A percentile compares a stretch with the other conserved stretches of the same genome.
phyloP scores from a whole-genome alignment of 768 basidiomycete genomes.

The Boletus edulis region DNA sequence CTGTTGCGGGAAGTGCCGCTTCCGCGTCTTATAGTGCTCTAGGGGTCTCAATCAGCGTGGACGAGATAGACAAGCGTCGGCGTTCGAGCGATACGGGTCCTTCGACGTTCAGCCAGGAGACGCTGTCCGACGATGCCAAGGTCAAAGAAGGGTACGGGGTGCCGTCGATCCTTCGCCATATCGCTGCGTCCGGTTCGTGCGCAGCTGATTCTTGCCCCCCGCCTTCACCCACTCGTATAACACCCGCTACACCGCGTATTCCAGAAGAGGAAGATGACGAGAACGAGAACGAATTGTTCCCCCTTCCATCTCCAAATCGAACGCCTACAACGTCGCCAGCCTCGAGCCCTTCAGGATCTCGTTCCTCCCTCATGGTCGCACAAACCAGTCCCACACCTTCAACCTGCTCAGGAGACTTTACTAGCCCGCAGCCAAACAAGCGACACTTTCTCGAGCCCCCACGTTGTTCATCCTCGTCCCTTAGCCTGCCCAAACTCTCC shows the following conservation, averaged over 20 bases:
- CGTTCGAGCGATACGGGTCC: constrained; percentile 38
- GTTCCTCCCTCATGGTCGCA: constrained; percentile 20
- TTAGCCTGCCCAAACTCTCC: constrained; percentile 19
- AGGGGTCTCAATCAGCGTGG: constrained; percentile 48
- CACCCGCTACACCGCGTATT: constrained; percentile 23
- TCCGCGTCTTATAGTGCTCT: constrained; percentile 20
- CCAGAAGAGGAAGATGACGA: constrained; percentile 43
- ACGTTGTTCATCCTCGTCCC: constrained; percentile 21
- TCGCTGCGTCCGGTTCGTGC: neutral
- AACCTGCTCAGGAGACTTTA: constrained; percentile 15
- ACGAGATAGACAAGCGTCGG: constrained; percentile 62
- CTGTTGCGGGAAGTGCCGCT: constrained; percentile 31
- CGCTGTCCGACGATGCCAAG: neutral
- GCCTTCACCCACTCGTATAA: constrained; percentile 12
- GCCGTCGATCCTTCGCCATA: neutral
- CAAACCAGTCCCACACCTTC: constrained; percentile 17
- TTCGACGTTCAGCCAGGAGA: neutral
- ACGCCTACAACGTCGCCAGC: constrained; percentile 44
- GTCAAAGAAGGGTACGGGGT: neutral
- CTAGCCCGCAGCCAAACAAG: neutral
- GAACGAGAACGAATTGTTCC: constrained; percentile 53
- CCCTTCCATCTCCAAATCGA: constrained; percentile 57
- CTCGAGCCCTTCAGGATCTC: constrained; percentile 33
- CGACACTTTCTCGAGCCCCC: constrained; percentile 22
- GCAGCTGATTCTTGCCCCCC: neutral